Percentiles rank a stretch among this genome's conserved stretches.
phyloP scores from a whole-genome alignment of 306 rosid species.

The Citrullus colocynthis region DNA sequence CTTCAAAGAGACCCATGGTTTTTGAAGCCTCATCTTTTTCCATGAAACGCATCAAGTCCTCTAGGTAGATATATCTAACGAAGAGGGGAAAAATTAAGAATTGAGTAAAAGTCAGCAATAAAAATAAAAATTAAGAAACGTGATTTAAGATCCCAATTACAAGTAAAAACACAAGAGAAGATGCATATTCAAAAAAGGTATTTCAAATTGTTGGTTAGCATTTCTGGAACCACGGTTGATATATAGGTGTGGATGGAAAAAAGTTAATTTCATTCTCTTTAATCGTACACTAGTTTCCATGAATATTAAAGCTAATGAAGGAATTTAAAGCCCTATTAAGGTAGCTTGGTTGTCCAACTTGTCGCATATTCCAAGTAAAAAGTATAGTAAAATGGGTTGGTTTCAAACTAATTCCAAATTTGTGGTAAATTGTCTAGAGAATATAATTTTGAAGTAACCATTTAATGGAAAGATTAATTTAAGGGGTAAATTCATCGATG shows the following conservation, averaged over 20 bases:
- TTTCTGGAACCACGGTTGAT: background rate
- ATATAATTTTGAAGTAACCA: background rate
- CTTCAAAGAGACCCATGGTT: slow-evolving; percentile 70
- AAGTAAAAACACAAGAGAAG: background rate
- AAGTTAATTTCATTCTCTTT: background rate
- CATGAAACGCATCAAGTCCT: slow-evolving; percentile 71
- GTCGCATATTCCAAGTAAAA: background rate
- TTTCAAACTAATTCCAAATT: background rate
- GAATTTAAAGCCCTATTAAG: background rate
- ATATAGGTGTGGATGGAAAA: background rate
- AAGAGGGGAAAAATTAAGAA: background rate
- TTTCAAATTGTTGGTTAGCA: background rate
- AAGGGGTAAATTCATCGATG: background rate
- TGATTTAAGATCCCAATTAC: background rate
- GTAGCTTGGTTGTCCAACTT: background rate
- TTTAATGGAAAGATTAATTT: background rate
- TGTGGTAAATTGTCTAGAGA: background rate
- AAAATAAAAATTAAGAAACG: background rate
- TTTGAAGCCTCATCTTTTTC: slow-evolving; percentile 60
- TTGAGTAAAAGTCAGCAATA: background rate
- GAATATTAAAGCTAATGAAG: background rate
- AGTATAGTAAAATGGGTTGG: background rate
- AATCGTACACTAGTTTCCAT: background rate
- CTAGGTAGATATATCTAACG: slow-evolving; percentile 37
- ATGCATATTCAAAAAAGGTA: background rate